Conservation (phyloP, 495 filamentous ascomycete genomes). For the Daldinia decipiens region DNA sequence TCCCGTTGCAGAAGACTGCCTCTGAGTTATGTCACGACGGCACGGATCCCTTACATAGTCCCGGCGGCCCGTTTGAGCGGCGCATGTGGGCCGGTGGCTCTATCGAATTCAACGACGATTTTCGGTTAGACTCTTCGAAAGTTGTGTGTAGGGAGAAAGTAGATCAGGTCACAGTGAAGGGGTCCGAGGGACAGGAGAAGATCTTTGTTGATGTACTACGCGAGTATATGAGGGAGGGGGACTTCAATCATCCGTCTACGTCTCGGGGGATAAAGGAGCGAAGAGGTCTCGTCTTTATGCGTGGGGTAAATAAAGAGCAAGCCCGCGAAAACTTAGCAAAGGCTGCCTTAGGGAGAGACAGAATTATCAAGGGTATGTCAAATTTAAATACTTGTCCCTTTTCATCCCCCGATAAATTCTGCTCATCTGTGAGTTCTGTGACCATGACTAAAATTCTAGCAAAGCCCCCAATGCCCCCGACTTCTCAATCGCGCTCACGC, state of each 20-base stretch:
- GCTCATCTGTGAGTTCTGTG: conserved; percentile 8
- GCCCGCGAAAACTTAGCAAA: conserved; percentile 18
- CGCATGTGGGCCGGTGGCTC: conserved; percentile 85
- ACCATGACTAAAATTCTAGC: conserved; percentile 40
- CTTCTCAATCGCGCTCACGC: conserved; percentile 69
- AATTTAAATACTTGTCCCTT: neutral
- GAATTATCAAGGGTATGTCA: conserved; percentile 40
- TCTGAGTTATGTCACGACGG: conserved; percentile 71
- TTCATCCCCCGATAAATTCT: neutral
- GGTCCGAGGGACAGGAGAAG: conserved; percentile 47
- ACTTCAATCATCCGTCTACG: neutral
- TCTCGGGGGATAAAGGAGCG: conserved; percentile 46
- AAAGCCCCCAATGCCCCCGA: conserved; percentile 54
- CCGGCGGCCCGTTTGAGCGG: conserved; percentile 69
- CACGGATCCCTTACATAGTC: conserved; percentile 75
- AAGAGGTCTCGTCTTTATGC: conserved; percentile 55
- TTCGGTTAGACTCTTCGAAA: conserved; percentile 60
- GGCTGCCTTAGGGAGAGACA: conserved; percentile 13
- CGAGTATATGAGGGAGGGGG: conserved; percentile 40
- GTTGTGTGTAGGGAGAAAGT: conserved; percentile 74
- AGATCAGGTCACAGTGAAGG: conserved; percentile 59
- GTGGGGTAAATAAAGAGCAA: conserved; percentile 31
- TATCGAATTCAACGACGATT: conserved; percentile 48
- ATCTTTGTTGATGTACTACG: conserved; percentile 56
- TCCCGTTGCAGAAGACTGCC: conserved; percentile 67